Evolutionary conservation across 2,329 filamentous ascomycete species (phyloP).

Genomic region (Zelopaecilomyces penicillatus): DNA sequence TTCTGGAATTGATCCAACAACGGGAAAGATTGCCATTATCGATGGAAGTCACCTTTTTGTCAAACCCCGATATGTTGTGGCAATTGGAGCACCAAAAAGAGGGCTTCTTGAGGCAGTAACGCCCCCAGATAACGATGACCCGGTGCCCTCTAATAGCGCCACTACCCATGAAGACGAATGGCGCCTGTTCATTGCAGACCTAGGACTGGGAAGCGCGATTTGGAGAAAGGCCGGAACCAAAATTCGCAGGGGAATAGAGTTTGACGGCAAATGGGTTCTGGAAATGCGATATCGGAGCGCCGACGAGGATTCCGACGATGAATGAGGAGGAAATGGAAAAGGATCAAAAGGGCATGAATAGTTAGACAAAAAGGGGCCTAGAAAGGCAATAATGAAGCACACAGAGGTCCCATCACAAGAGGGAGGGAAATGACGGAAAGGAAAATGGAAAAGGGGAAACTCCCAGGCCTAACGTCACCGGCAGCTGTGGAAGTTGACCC

Average conservation of each 20-base stretch:
- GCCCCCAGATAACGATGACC: constrained; percentile 34
- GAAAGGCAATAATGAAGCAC: not conserved
- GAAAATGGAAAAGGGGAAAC: too few relatives aligned
- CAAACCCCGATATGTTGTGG: constrained; percentile 72
- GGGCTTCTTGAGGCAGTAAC: constrained; percentile 73
- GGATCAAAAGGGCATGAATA: constrained; percentile 2
- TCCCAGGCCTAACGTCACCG: too few relatives aligned
- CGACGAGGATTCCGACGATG: constrained; percentile 16
- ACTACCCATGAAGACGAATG: constrained; percentile 50
- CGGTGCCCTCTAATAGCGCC: constrained; percentile 17
- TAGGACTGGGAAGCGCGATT: constrained; percentile 73
- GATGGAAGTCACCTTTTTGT: constrained; percentile 76
- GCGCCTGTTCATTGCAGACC: constrained; percentile 77
- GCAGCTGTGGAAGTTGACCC: too few relatives aligned
- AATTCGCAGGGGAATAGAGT: constrained; percentile 76
- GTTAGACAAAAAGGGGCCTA: not conserved
- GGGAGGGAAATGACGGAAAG: too few relatives aligned
- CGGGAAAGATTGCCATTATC: constrained; percentile 55
- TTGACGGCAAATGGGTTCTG: constrained; percentile 79
- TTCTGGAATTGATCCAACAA: constrained; percentile 74
- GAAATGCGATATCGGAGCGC: constrained; percentile 49
- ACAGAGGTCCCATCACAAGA: too few relatives aligned
- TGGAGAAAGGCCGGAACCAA: constrained; percentile 80
- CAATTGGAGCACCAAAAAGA: constrained; percentile 77
- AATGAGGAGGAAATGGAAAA: constrained; percentile 6